Conservation (phyloP, 1,284 basidiomycete species). For the Sphaerobolus stellatus region DNA sequence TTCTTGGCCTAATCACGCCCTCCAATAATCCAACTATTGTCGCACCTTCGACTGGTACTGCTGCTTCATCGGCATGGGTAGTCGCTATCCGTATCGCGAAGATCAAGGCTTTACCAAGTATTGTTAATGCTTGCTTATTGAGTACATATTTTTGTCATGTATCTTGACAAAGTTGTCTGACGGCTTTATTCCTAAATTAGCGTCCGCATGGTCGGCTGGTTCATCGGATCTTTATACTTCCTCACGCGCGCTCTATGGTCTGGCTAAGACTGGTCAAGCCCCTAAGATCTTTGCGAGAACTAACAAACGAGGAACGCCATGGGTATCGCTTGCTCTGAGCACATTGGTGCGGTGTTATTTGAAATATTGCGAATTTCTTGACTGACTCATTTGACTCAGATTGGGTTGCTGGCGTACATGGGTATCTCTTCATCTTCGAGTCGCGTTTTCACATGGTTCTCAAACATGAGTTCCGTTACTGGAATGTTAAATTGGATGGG, state of each 20-base stretch:
- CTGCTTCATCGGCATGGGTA: slow-evolving; percentile 52
- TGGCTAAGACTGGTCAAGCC: slow-evolving; percentile 50
- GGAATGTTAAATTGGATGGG: slow-evolving; percentile 27
- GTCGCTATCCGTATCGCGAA: slow-evolving; percentile 31
- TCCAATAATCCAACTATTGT: slow-evolving; percentile 45
- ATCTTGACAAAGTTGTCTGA: slow-evolving; percentile 35
- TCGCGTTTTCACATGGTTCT: slow-evolving; percentile 40
- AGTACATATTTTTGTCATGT: slow-evolving; percentile 19
- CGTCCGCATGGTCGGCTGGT: slow-evolving; percentile 12
- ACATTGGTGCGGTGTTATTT: slow-evolving; percentile 16
- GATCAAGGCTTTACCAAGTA: slow-evolving; percentile 40
- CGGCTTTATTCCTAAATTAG: slow-evolving; percentile 20
- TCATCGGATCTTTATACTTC: slow-evolving; percentile 44
- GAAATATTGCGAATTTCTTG: slow-evolving; percentile 32
- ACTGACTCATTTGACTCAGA: slow-evolving; percentile 25
- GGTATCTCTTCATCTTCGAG: slow-evolving; percentile 25
- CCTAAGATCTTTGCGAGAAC: slow-evolving; percentile 45
- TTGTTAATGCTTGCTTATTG: slow-evolving; percentile 42
- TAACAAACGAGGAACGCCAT: slow-evolving; percentile 9
- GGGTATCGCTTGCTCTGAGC: slow-evolving; percentile 3
- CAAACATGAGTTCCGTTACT: slow-evolving; percentile 35
- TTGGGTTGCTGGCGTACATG: slow-evolving; percentile 48
- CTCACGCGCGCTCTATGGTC: slow-evolving; percentile 47
- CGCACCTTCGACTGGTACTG: slow-evolving; percentile 58
- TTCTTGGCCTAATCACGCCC: slow-evolving; percentile 40